Evolutionary conservation across 2,329 filamentous ascomycete genomes (phyloP).

Genomic region (Torrubiellomyces zombiae): DNA sequence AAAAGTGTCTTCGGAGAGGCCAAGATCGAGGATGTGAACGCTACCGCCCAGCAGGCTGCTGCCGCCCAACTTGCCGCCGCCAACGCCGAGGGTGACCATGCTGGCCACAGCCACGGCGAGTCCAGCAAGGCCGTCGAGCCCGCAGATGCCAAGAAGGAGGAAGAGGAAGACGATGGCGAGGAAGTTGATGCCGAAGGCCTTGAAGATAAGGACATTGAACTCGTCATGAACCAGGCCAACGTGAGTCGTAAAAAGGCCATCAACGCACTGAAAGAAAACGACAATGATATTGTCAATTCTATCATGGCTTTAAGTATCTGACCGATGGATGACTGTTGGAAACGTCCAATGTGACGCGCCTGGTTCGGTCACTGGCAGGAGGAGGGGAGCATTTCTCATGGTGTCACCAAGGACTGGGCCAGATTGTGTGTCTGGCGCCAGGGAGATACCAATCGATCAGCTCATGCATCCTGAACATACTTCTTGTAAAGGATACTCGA

Average conservation of each 20-base stretch:
- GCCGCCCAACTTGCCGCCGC: conserved; percentile 82
- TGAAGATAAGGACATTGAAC: conserved; percentile 98
- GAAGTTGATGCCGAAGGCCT: conserved; percentile 89
- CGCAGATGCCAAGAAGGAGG: conserved; percentile 56
- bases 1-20: conserved; percentile 95
- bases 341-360: too few species aligned
- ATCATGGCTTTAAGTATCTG: conserved; percentile 96
- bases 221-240: conserved; percentile 94
- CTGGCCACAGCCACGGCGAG: conserved; percentile 57
- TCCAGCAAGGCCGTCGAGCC: conserved; percentile 44
- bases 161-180: conserved; percentile 83
- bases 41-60: conserved; percentile 74
- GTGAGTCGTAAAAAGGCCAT: conserved; percentile 97
- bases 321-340: too few species aligned
- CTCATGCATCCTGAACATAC: too few species aligned
- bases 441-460: too few species aligned
- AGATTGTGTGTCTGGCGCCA: too few species aligned
- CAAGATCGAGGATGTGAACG: conserved; percentile 99
- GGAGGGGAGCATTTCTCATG: too few species aligned
- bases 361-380: too few species aligned
- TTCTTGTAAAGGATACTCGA: too few species aligned
- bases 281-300: conserved; percentile 99
- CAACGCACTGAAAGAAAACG: conserved; percentile 97
- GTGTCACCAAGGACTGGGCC: too few species aligned
- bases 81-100: conserved; percentile 47